These are phyloP conservation scores for Draba incana DNA, from an alignment of 345 rosid species.

Conservation along the genomic window DNA sequence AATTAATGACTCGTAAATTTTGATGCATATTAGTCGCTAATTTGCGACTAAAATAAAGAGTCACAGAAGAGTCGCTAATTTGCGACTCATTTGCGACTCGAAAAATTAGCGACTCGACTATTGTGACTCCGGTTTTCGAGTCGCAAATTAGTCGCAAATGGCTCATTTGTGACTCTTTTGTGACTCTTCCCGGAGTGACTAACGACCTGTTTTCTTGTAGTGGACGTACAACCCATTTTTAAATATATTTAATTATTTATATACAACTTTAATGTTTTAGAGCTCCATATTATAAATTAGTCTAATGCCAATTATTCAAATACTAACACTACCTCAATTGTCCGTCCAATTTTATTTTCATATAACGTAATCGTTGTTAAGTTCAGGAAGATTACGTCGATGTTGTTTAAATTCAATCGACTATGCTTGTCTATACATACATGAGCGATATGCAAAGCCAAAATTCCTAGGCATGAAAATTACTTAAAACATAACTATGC, in stretches of 20 bases:
- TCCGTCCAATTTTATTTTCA: background rate
- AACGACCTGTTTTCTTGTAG: no score
- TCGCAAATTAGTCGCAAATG: no score
- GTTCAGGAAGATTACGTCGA: conserved; percentile 4
- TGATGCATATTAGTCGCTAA: no score
- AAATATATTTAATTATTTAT: background rate
- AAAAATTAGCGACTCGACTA: no score
- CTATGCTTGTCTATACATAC: conserved; percentile 7
- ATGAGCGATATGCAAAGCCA: background rate
- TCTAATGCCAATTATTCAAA: conserved; percentile 5
- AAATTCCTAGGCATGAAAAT: background rate
- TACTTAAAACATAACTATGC: background rate
- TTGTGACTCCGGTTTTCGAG: no score
- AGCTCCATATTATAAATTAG: background rate
- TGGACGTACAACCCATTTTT: background rate
- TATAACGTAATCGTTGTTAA: background rate
- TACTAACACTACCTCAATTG: background rate
- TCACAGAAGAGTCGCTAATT: no score
- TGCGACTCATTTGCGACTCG: no score
- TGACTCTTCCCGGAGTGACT: no score
- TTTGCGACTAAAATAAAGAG: no score
- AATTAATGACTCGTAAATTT: no score
- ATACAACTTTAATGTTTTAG: background rate
- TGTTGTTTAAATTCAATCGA: background rate
- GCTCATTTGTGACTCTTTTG: no score